A percentile compares a stretch with the other conserved stretches of the same genome.
phyloP scores from a whole-genome alignment of 2,329 filamentous ascomycete genomes.

The Botrytis tulipae region DNA sequence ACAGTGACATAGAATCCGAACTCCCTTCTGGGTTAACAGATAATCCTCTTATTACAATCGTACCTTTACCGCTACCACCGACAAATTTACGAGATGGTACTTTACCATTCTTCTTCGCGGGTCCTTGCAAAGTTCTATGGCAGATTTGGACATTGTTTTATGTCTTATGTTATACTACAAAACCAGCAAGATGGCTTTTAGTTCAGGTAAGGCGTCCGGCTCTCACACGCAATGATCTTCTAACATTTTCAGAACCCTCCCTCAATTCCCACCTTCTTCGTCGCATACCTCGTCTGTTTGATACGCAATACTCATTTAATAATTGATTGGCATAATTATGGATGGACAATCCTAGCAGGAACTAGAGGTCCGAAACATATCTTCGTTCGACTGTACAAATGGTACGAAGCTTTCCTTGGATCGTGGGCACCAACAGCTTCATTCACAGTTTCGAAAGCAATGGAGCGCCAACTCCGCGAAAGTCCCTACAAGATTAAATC shows the following conservation, averaged over 20 bases:
- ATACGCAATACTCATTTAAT: slow-evolving; percentile 78
- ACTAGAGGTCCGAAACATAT: slow-evolving; percentile 60
- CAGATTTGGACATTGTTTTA: slow-evolving; percentile 72
- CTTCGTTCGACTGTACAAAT: slow-evolving; percentile 72
- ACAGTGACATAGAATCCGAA: slow-evolving; percentile 62
- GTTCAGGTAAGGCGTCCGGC: slow-evolving; percentile 44
- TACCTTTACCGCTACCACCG: slow-evolving; percentile 68
- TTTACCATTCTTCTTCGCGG: slow-evolving; percentile 73
- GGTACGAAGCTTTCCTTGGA: slow-evolving; percentile 74
- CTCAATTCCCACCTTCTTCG: slow-evolving; percentile 82
- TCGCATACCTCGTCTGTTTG: slow-evolving; percentile 70
- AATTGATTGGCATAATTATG: slow-evolving; percentile 99
- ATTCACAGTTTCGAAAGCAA: slow-evolving; percentile 85
- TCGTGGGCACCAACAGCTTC: slow-evolving; percentile 67
- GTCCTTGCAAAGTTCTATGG: slow-evolving; percentile 81
- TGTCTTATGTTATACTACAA: slow-evolving; percentile 70
- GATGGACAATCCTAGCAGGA: slow-evolving; percentile 82
- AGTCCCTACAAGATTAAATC: slow-evolving; percentile 63
- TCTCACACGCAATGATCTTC: background rate
- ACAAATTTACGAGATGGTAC: slow-evolving; percentile 63
- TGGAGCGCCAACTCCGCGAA: slow-evolving; percentile 68
- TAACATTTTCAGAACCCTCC: slow-evolving; percentile 77
- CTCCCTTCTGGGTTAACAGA: slow-evolving; percentile 73
- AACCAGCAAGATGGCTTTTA: slow-evolving; percentile 79
- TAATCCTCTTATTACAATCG: slow-evolving; percentile 67